Base-by-base conservation (phyloP, 805 yeast genomes). In the Saturnispora halmiae region DNA sequence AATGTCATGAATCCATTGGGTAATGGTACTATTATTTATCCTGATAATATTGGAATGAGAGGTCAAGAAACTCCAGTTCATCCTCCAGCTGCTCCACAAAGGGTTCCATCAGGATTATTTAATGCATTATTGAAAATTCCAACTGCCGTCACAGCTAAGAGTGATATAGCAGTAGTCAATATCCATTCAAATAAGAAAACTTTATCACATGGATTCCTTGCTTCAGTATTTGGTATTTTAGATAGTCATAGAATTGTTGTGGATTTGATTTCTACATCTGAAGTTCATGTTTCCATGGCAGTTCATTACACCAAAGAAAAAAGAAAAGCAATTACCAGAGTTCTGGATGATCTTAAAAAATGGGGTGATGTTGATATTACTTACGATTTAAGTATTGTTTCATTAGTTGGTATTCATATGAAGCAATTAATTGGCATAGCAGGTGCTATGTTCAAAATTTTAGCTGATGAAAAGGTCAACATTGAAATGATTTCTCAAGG, bases 401-500 rank as follows among this genome's bases (percentile, higher is more conserved):
- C 96, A 2, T 71, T 92, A 42, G 97, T 92, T 38, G 98, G 98
- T 32, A 87, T 85, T 56, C 95, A 90, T 60, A 90, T 92, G 97
- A 87, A 87, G 57, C 95, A 88, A 58, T 75, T 82, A 59, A 84
- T 92, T 46, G 98, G 98, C 56, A 88, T 86, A 58, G 98, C 98
- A 0, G 96, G 96, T 35, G 80, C 86, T 50, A 90, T 90, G 95
- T 92, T 92, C 67, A 79, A 87, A 52, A 85, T 94, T 2, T 68
- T 92, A 51, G 96, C 97, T 6, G 88, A 84, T 55, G 94, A 90
- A 54, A 74, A 75, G 34, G 82, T 92, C 57, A 92, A 92, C 64
- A 86, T 92, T 52, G 98, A 92, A 63, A 92, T 92, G 98, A 92
- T 92, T 63, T 76, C 87, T 43, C 98, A 92, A 70, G 98, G 98